These are phyloP conservation scores for Sonneratia caseolaris DNA, from an alignment of 345 rosid species.

Conservation along the genomic window DNA sequence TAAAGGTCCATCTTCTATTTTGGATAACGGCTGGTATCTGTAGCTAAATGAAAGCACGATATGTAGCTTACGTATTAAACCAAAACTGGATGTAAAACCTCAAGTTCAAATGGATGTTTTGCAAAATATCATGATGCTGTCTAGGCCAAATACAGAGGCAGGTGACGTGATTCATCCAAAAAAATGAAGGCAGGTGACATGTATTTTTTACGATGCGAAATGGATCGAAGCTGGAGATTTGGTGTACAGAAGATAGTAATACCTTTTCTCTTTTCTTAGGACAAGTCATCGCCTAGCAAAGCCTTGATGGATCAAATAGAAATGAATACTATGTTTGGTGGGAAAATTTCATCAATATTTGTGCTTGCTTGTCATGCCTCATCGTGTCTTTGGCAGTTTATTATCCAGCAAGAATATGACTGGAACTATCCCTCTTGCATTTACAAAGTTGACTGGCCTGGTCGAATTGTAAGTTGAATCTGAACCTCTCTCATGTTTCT, in stretches of 20 bases:
- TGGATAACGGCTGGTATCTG: background rate
- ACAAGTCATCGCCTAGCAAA: slow-evolving; percentile 7
- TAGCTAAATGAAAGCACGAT: too few relatives aligned
- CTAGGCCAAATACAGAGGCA: background rate
- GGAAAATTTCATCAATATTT: background rate
- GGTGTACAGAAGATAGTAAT: background rate
- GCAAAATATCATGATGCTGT: background rate
- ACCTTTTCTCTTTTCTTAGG: slow-evolving; percentile 4
- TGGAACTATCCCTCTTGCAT: slow-evolving; percentile 57
- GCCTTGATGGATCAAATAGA: background rate
- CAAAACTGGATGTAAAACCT: background rate
- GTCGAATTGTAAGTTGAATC: slow-evolving; percentile 69
- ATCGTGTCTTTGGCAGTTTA: slow-evolving; percentile 32
- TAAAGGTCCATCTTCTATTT: slow-evolving; percentile 27
- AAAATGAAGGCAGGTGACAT: too few relatives aligned
- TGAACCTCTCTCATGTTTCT: background rate
- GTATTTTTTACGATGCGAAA: background rate
- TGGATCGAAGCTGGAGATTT: background rate
- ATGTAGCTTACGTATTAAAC: background rate
- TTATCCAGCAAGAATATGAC: slow-evolving; percentile 78
- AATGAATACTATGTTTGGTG: background rate
- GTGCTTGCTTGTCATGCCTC: slow-evolving; percentile 4
- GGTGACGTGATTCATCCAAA: too few relatives aligned
- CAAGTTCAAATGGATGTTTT: background rate
- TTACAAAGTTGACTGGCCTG: slow-evolving; percentile 64